Evolutionary conservation across 345 rosid species (phyloP), one percentile per base, ranked within the genome.

Genomic region (Aurinia saxatilis): DNA sequence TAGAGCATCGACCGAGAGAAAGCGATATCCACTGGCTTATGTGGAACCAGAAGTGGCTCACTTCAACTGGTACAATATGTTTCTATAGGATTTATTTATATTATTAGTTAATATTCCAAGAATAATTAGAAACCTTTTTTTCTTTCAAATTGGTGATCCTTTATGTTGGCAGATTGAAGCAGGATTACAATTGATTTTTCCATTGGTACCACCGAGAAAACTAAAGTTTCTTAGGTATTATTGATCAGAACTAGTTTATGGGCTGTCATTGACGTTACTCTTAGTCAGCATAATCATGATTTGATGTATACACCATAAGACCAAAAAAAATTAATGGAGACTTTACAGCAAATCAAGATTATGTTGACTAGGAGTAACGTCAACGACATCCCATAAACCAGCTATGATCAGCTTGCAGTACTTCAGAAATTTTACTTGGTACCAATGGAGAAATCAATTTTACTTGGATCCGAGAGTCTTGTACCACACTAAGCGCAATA

Each of bases 221-320:
- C 78, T 79, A 27, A 82, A 48, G 63, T 83, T 90, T 66, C 50
- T 90, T 34, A 78, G 97, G 36, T 80, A 73, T 66, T 83, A 80
- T 82, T 76, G 63, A 78, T 75, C 1, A 46, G 60, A 0, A 73
- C 73, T 37, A 81, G 86, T 13, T 9, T 77, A 19, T 87, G 97
- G 97, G 81, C 73, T 10, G 80, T 87, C 33, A 93, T 81, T 14
- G 93, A 90, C 66, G 82, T 87, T 13, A 54, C 70, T 81, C 97
- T 11, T 38, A 71, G 21, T 34, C 13, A 63, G 31, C 72, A 80
- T 17, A 13, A 45, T 56, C 14, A 54, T 6, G 56, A 46, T 47
- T 40, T 68, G 8, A n/a, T n/a, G n/a, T n/a, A n/a, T n/a, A n/a
- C n/a, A n/a, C n/a, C n/a, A n/a, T n/a, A n/a, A n/a, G n/a, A n/a